Evolutionary conservation across 2,329 filamentous ascomycete genomes (phyloP), one percentile per base, ranked within the genome.

Genomic region (Coleophoma eucalyptorum): DNA sequence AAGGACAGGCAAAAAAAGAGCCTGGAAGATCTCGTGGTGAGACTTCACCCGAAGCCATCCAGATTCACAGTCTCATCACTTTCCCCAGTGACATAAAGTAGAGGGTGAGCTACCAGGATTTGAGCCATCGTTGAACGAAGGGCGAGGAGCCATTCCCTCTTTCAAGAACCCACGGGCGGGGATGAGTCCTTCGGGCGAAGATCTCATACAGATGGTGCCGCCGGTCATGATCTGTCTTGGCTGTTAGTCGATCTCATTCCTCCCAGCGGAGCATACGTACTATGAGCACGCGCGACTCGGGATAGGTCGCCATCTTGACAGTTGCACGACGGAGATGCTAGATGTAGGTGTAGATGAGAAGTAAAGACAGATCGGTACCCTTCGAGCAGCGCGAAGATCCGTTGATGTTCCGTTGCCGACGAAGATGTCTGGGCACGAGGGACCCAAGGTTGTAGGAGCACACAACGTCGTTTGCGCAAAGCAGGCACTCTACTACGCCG

Each of bases 161-260:
- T 87, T 79, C 45, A 87, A 69, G 63, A 89, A 89, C 0, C 83
- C 81, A 64, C 56, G 59, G 4, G 62, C 64, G 2, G 86, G 86
- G 18, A 88, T 69, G 48, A 88, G 76, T 1, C 86, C 86, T 47
- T 85, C 75, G 19, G 78, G 74, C n/a, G 83, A 84, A 44, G 75
- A 77, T 60, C 77, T 76, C 86, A 89, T 89, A 66, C 84, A 89
- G 57, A 89, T 89, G 3, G 80, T 83, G 8, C 80, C 80, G 15
- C 80, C 77, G 8, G 86, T 89, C 72, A 88, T 87, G 61, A 89
- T 81, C 42, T 44, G 42, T 13, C 13, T 21, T 31, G n/a, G 7
- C 19, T 2, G 13, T 26, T 16, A 21, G 51, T 87, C 7, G 16
- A 18, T 43, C 19, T 44, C 11, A 3, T 7, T 8, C 3, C 5